phyloP scores from a whole-genome alignment of 2,329 filamentous ascomycete genomes.

The Ophiostoma triangulosporum region DNA sequence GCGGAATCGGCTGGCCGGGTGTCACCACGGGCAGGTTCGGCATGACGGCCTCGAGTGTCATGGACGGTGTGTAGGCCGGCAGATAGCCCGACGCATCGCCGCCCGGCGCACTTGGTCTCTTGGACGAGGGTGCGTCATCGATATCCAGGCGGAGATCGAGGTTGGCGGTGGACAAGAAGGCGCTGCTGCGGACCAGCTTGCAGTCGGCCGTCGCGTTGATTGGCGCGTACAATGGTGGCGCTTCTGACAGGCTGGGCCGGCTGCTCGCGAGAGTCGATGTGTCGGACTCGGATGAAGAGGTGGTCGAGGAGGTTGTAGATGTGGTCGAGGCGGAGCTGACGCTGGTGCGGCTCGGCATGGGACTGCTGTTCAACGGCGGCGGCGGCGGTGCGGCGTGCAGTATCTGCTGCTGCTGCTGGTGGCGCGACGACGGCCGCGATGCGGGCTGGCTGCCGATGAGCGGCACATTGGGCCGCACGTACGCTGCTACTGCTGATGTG shows the following conservation, averaged over 20 bases:
- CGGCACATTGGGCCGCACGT: too few species aligned
- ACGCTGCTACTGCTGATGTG: too few species aligned
- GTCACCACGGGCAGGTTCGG: not conserved
- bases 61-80: constrained; percentile 2
- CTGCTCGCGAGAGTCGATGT: not conserved
- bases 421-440: not conserved
- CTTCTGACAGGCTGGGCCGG: not conserved
- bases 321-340: not conserved
- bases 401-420: too few species aligned
- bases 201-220: not conserved
- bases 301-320: not conserved
- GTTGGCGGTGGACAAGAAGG: not conserved
- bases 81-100: not conserved
- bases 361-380: not conserved
- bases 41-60: constrained; percentile 1
- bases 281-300: not conserved
- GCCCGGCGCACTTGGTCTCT: too few species aligned
- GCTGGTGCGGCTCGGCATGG: not conserved
- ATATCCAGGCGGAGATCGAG: not conserved
- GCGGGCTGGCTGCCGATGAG: not conserved
- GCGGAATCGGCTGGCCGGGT: not conserved
- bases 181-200: constrained; percentile 1
- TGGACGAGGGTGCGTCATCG: too few species aligned
- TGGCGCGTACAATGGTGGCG: not conserved
- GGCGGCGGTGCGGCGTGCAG: not conserved